Evolutionary conservation across 768 basidiomycete genomes (phyloP).

Genomic region (Trametes coccinea): DNA sequence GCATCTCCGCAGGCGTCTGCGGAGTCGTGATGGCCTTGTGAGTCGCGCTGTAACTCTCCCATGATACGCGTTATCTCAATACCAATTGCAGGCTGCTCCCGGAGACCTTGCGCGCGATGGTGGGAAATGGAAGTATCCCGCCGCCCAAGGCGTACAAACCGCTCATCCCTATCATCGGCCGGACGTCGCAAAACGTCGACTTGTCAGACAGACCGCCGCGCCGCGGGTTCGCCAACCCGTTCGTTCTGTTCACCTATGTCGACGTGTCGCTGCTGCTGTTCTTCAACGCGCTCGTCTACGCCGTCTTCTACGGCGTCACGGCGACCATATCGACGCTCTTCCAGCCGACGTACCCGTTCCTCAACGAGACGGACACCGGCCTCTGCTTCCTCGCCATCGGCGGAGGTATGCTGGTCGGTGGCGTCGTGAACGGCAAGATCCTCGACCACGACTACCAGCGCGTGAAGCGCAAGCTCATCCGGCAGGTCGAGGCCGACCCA

Average conservation of each 20-base stretch:
- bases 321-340: slow-evolving; percentile 66
- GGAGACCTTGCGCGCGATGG: slow-evolving; percentile 48
- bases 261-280: slow-evolving; percentile 57
- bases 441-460: slow-evolving; percentile 66
- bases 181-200: slow-evolving; percentile 6
- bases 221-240: slow-evolving; percentile 52
- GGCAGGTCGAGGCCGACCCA: slow-evolving; percentile 20
- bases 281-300: slow-evolving; percentile 54
- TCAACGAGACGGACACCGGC: slow-evolving; percentile 66
- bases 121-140: slow-evolving; percentile 44
- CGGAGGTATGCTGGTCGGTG: slow-evolving; percentile 66
- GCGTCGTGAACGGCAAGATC: slow-evolving; percentile 56
- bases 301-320: slow-evolving; percentile 60
- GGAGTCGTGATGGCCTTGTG: slow-evolving; percentile 39
- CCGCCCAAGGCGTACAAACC: slow-evolving; percentile 34
- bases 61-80: background rate
- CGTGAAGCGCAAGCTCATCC: slow-evolving; percentile 33
- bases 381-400: slow-evolving; percentile 79
- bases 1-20: slow-evolving; percentile 36
- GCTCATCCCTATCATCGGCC: slow-evolving; percentile 35
- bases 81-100: slow-evolving; percentile 39
- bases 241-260: slow-evolving; percentile 52
- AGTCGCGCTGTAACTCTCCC: background rate
- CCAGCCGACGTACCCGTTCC: slow-evolving; percentile 53
- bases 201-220: slow-evolving; percentile 23